Base-by-base conservation (phyloP, 805 yeast species). In the Metschnikowia kofuensis region DNA sequence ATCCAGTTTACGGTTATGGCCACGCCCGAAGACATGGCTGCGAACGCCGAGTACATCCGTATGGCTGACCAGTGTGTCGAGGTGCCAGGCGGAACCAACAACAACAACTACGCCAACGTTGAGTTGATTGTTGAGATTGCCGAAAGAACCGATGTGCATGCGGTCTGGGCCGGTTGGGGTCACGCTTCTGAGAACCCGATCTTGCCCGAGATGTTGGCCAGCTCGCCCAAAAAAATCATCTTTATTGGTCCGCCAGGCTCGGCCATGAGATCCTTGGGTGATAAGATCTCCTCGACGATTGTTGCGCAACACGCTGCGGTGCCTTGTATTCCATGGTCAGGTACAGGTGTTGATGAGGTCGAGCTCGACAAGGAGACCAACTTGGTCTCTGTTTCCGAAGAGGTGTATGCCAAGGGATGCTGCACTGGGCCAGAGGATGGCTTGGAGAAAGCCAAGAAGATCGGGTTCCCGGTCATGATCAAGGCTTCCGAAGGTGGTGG, bases 141-240 rank as follows among this genome's bases (percentile, higher is more conserved):
- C 35, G 99, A 94, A 74, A 86, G 97, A 75, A 86, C 96, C 39
- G 82, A 89, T 57, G 97, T 88, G 48, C 96, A 94, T 67, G 99
- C 99, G 27, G 99, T 94, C 50, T 94, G 99, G 99, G 99, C 99
- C 34, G 99, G 99, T 62, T 94, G 99, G 99, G 99, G 99, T 62
- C 99, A 95, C 67, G 99, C 99, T 29, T 89, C 97, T n/a, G 99
- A 94, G 75, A 92, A 95, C 73, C 99, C 99, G 28, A 68, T 75
- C 41, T 80, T 94, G 57, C 99, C 99, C 29, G 99, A 94, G 70
- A 83, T 80, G 69, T 78, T 94, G 67, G 97, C 98, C 13, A 85
- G 85, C n/a, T 89, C 97, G 15, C 89, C 91, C 52, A 86, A 89
- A 69, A 87, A 80, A 63, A 87, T 95, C 61, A 78, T 94, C 48